Evolutionary conservation across 306 rosid species (phyloP).

Genomic region (Vicia faba): DNA sequence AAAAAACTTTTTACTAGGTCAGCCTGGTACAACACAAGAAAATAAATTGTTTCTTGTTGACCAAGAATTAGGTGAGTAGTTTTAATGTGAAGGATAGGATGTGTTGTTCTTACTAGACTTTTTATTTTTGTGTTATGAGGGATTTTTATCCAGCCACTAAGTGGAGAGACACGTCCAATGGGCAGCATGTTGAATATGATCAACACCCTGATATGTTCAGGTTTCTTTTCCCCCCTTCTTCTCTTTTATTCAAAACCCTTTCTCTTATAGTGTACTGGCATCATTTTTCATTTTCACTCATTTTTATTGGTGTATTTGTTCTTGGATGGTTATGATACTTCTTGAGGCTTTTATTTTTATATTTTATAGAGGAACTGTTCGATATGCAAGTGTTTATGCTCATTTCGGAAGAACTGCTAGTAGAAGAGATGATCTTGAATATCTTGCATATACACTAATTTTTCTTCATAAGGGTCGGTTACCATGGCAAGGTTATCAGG

Average conservation of each 20-base stretch:
- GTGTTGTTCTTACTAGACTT: slow-evolving; percentile 12
- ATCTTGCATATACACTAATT: slow-evolving; percentile 89
- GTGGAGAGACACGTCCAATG: slow-evolving; percentile 88
- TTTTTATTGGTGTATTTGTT: slow-evolving; percentile 39
- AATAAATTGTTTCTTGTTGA: slow-evolving; percentile 94
- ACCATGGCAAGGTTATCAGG: slow-evolving; percentile 98
- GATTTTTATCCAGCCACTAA: slow-evolving; percentile 69
- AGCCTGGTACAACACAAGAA: slow-evolving; percentile 87
- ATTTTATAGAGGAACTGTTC: slow-evolving; percentile 77
- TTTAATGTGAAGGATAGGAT: slow-evolving; percentile 22
- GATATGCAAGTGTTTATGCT: slow-evolving; percentile 97
- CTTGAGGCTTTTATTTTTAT: not conserved
- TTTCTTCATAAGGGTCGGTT: slow-evolving; percentile 88
- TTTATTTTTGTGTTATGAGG: slow-evolving; percentile 14
- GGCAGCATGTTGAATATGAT: slow-evolving; percentile 92
- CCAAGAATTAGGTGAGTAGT: slow-evolving; percentile 79
- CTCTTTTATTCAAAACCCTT: not conserved
- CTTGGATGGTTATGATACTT: slow-evolving; percentile 1
- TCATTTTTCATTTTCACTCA: slow-evolving; percentile 31
- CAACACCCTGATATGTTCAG: slow-evolving; percentile 99
- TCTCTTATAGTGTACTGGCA: not conserved
- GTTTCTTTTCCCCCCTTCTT: slow-evolving; percentile 37
- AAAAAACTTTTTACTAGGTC: slow-evolving; percentile 91
- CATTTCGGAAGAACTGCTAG: slow-evolving; percentile 97
- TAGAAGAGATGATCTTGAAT: slow-evolving; percentile 94